A percentile compares a stretch with the other conserved stretches of the same genome.
These are phyloP conservation scores for Camellia granthamiana DNA, from an alignment of 148 eudicot species.

Conservation along the genomic window DNA sequence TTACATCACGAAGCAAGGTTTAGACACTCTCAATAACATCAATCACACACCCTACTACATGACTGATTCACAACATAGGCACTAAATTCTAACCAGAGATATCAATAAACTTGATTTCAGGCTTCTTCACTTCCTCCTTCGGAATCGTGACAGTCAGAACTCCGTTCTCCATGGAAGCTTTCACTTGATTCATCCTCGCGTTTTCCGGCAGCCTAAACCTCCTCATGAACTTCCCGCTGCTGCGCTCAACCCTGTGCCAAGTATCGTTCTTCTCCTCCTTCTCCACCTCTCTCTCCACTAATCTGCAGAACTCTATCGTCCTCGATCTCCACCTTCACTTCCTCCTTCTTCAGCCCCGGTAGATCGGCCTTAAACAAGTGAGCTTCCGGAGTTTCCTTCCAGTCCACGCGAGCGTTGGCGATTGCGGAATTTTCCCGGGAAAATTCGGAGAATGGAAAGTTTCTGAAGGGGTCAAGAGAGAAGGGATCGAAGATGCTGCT, in stretches of 20 bases:
- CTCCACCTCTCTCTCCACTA: conserved; percentile 9
- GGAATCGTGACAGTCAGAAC: conserved; percentile 4
- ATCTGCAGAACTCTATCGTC: conserved; percentile 3
- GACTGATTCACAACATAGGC: no score
- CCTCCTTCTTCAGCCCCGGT: conserved; percentile 11
- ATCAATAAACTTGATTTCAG: background rate
- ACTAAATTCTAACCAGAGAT: background rate
- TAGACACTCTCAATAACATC: no score
- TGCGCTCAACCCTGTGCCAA: conserved; percentile 4
- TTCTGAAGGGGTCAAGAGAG: background rate
- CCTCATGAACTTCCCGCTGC: conserved; percentile 10
- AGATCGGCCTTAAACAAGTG: conserved; percentile 10
- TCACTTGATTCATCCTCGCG: background rate
- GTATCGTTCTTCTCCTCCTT: conserved; percentile 5
- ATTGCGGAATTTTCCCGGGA: background rate
- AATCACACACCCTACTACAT: no score
- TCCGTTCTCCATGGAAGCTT: conserved; percentile 6
- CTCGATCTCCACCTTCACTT: conserved; percentile 6
- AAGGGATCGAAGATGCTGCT: conserved; percentile 17
- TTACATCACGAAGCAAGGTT: no score
- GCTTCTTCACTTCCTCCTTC: background rate
- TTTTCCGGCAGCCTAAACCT: conserved; percentile 10
- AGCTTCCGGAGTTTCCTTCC: conserved; percentile 8
- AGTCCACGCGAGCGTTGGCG: background rate
- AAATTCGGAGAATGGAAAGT: background rate